Percentiles rank a stretch among this genome's conserved stretches.
Evolutionary conservation across 768 basidiomycete genomes (phyloP).

Genomic region (Pulveroboletus sp.): DNA sequence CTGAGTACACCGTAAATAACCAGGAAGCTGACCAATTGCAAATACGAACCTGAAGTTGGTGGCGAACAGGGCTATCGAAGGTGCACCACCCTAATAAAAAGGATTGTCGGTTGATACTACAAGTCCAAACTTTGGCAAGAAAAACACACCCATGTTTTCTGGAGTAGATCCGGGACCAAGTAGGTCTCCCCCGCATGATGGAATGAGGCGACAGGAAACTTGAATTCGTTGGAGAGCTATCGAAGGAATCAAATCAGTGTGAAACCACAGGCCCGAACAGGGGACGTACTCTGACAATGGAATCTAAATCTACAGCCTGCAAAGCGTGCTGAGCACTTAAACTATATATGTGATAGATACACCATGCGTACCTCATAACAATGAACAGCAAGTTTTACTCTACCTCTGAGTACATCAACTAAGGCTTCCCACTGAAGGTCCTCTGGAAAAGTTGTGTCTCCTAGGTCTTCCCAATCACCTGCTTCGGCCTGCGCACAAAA

Average conservation of each 20-base stretch:
- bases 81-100: constrained; percentile 50
- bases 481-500: constrained; percentile 64
- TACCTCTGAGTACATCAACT: constrained; percentile 74
- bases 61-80: constrained; percentile 80
- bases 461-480: constrained; percentile 38
- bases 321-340: too few relatives aligned
- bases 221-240: constrained; percentile 81
- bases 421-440: constrained; percentile 76
- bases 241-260: not conserved
- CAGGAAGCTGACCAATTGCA: not conserved
- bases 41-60: constrained; percentile 37
- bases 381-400: constrained; percentile 50
- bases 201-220: constrained; percentile 73
- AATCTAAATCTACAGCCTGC: constrained; percentile 67
- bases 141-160: constrained; percentile 55
- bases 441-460: constrained; percentile 44
- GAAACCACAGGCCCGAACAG: not conserved
- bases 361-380: constrained; percentile 34
- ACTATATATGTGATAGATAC: too few relatives aligned
- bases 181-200: constrained; percentile 84
- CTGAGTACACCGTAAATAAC: constrained; percentile 28
- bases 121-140: not conserved
- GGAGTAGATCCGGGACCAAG: constrained; percentile 75
- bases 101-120: too few relatives aligned
- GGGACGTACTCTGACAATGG: constrained; percentile 58